Evolutionary conservation across 2,329 filamentous ascomycete genomes (phyloP).

Genomic region (Colletotrichum shisoi): DNA sequence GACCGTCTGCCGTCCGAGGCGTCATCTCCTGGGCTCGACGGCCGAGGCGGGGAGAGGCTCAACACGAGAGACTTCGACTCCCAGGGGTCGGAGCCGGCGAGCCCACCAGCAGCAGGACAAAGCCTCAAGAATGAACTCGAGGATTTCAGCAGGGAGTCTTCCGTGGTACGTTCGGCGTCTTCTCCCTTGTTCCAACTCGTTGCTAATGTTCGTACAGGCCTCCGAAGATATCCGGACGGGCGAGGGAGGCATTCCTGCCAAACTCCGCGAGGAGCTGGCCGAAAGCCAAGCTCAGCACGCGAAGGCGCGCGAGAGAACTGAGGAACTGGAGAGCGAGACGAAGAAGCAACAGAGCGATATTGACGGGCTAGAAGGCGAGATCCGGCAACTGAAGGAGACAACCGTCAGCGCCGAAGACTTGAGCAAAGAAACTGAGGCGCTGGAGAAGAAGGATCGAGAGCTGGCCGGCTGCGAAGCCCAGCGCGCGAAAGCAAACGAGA

Average conservation of each 20-base stretch:
- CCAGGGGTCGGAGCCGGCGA: background rate
- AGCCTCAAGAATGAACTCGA: conserved; percentile 10
- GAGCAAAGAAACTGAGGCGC: background rate
- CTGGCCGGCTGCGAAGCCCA: background rate
- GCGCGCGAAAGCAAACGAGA: background rate
- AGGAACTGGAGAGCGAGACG: background rate
- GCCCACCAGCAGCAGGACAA: background rate
- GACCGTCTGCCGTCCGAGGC: background rate
- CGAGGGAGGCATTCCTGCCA: background rate
- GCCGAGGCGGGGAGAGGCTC: background rate
- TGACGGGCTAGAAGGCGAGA: background rate
- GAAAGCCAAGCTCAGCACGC: background rate
- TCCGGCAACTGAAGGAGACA: background rate
- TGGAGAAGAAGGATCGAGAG: background rate
- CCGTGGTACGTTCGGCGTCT: background rate
- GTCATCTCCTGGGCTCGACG: background rate
- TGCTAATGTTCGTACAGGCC: conserved; percentile 3
- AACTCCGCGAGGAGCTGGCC: background rate
- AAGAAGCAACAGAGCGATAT: background rate
- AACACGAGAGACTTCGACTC: background rate
- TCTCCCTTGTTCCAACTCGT: background rate
- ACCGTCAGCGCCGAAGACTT: background rate
- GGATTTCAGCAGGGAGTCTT: background rate
- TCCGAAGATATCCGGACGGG: background rate
- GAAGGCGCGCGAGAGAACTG: background rate